Evolutionary conservation across 345 rosid species (phyloP), one percentile per base, ranked within the genome.

Genomic region (Draba incana): DNA sequence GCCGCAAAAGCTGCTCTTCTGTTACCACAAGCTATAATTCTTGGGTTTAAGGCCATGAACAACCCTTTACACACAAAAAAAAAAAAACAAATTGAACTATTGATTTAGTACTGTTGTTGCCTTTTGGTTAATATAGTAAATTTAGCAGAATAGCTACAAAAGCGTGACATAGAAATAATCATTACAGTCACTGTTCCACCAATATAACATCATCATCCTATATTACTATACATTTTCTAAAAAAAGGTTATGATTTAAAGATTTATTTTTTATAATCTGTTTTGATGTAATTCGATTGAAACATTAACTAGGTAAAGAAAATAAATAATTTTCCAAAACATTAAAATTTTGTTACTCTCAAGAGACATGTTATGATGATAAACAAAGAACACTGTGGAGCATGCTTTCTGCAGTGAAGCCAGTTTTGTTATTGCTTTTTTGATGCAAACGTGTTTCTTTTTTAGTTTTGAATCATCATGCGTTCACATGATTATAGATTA

Each of bases 11-110:
- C 75, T 77, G 99, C 99, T 27, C 83, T 70, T 64, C 88, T 82
- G 80, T 94, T 94, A 46, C 99, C 99, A 81, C 99, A 94, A 53
- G 99, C 98, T 86, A 94, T 94, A 57, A 94, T 92, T 91, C 84
- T 92, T 61, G 97, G 99, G 70, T 94, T 97, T 84, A 94, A 85
- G 51, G 99, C 99, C 99, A 94, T 94, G 85, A 94, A 94, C 88
- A 94, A 78, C 52, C 99, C 99, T 94, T 8, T 1, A 38, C 52
- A 72, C 13, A 65, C 30, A 24, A 6, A 7, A 24, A 47, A 14
- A 13, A 31, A 1, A 9, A 2, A 2, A 51, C 38, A 61, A 10
- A 14, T 31, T 57, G 3, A 64, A 37, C n/a, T 3, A 63, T 9
- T 24, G 5, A 10, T 49, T 35, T 14, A 14, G 4, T n/a, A 30